Conservation (phyloP, 306 rosid genomes). For the Prinsepia uniflora region DNA sequence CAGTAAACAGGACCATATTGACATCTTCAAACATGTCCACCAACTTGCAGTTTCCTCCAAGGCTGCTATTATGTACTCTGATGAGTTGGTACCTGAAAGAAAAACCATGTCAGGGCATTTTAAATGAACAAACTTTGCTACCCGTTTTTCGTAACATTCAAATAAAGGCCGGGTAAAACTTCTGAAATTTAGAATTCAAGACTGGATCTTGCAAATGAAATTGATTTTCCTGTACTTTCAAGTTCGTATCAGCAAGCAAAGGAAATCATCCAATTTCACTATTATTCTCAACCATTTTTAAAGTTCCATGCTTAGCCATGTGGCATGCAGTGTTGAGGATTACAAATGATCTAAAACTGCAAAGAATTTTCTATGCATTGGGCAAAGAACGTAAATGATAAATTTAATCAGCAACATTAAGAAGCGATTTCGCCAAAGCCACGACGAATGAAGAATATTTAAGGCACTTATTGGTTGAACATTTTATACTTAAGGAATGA, state of each 20-base stretch:
- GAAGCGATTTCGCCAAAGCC: not conserved
- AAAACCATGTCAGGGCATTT: conserved; percentile 1
- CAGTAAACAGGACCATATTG: conserved; percentile 49
- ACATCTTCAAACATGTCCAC: conserved; percentile 65
- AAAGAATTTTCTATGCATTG: not conserved
- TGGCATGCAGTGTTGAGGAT: not conserved
- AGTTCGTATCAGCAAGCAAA: not conserved
- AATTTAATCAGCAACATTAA: conserved; percentile 3
- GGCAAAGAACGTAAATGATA: not conserved
- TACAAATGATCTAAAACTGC: not conserved
- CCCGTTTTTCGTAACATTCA: not conserved
- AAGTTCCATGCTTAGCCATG: conserved; percentile 1
- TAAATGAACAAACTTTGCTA: not conserved
- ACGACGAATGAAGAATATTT: not conserved
- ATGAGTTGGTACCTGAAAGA: conserved; percentile 53
- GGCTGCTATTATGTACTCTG: conserved; percentile 54
- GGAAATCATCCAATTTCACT: not conserved
- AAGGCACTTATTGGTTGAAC: not conserved
- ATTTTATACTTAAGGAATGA: not conserved
- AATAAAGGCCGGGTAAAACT: not conserved
- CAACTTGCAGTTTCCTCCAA: conserved; percentile 68
- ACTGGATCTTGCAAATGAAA: not conserved
- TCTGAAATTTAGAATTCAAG: not conserved
- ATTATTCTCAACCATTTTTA: not conserved
- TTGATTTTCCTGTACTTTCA: not conserved